Evolutionary conservation across 768 basidiomycete species (phyloP).

Genomic region (Lactarius hengduanensis): DNA sequence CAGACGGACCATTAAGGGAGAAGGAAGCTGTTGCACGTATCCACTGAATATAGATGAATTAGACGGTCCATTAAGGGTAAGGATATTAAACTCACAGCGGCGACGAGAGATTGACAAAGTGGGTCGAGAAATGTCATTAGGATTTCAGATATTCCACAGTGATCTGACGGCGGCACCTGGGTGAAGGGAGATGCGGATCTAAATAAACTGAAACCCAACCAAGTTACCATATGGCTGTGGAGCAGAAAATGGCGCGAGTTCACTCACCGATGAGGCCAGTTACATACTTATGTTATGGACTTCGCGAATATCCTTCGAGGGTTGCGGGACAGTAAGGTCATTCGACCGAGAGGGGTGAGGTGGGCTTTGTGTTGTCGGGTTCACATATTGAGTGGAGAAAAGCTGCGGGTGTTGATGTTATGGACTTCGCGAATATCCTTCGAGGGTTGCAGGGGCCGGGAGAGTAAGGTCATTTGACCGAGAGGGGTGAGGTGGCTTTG

Average conservation of each 20-base stretch:
- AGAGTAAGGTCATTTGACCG: no score
- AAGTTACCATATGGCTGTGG: constrained; percentile 9
- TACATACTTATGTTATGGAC: constrained; percentile 60
- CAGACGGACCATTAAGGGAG: constrained; percentile 35
- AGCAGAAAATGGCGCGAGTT: constrained; percentile 10
- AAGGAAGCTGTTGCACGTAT: constrained; percentile 48
- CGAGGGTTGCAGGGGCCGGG: no score
- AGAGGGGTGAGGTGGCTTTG: no score
- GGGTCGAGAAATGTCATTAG: constrained; percentile 64
- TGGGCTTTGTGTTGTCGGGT: constrained; percentile 34
- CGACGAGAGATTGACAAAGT: constrained; percentile 13
- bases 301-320: constrained; percentile 41
- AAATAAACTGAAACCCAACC: constrained; percentile 8
- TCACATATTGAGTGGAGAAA: constrained; percentile 35
- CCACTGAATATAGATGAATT: constrained; percentile 23
- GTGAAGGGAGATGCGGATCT: constrained; percentile 8
- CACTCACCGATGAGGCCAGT: constrained; percentile 67
- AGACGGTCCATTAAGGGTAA: constrained; percentile 33
- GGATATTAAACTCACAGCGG: constrained; percentile 15
- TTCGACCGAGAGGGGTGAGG: constrained; percentile 31
- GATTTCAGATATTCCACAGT: constrained; percentile 76
- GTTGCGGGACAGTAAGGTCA: constrained; percentile 32
- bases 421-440: no score
- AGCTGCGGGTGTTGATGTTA: no score
- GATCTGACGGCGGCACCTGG: constrained; percentile 79